A percentile compares a stretch with the other conserved stretches of the same genome.
phyloP scores from a whole-genome alignment of 352 stramenopile genomes.

The Globisporangium radiosum region DNA sequence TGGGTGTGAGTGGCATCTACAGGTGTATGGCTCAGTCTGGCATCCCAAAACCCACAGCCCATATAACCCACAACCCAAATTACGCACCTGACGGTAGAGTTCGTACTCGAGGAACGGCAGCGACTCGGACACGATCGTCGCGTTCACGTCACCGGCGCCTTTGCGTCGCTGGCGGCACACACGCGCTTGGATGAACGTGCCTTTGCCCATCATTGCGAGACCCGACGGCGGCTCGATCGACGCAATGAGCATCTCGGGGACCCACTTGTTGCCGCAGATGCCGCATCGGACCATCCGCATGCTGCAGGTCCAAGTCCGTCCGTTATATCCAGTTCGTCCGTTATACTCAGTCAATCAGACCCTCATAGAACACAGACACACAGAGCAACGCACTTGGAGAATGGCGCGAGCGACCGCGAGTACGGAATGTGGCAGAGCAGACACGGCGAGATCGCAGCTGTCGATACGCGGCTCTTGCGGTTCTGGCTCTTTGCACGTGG shows the following conservation, averaged over 20 bases:
- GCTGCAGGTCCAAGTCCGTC: constrained; percentile 15
- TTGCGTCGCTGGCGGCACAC: constrained; percentile 92
- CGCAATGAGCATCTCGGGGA: constrained; percentile 92
- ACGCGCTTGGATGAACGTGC: constrained; percentile 93
- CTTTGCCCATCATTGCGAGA: constrained; percentile 86
- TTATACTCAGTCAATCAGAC: no score
- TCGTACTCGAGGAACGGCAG: constrained; percentile 98
- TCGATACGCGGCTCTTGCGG: constrained; percentile 32
- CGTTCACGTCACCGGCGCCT: constrained; percentile 92
- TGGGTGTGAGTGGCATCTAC: no score
- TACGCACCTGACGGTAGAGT: constrained; percentile 91
- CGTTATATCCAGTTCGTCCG: no score
- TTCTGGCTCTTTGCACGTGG: constrained; percentile 1
- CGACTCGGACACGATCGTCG: constrained; percentile 93
- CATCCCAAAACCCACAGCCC: background rate
- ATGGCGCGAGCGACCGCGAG: constrained; percentile 91
- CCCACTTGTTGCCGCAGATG: constrained; percentile 96
- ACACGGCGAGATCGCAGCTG: constrained; percentile 65
- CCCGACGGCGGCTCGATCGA: constrained; percentile 82
- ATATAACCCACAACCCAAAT: background rate
- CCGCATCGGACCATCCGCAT: constrained; percentile 97
- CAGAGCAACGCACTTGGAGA: constrained; percentile 79
- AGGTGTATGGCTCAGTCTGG: no score
- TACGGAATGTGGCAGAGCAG: constrained; percentile 97
- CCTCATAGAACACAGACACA: no score